A percentile compares a stretch with the other conserved stretches of the same genome.
phyloP scores from a whole-genome alignment of 2,329 filamentous ascomycete genomes.

The Penicillium sp. region DNA sequence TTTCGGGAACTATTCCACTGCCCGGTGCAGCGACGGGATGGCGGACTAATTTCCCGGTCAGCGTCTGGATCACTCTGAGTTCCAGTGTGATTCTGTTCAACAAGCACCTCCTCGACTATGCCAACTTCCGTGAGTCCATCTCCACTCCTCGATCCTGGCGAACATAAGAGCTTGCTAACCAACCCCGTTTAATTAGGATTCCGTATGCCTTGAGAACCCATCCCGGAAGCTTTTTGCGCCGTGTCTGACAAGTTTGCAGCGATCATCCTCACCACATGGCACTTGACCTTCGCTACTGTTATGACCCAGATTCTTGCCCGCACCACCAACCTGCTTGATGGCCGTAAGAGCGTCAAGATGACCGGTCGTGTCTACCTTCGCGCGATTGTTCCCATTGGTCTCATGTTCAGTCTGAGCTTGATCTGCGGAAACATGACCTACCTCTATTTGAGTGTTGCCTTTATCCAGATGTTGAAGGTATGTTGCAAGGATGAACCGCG shows the following conservation, averaged over 20 bases:
- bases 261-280: constrained; percentile 85
- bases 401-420: constrained; percentile 93
- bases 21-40: background rate
- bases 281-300: constrained; percentile 85
- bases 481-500: background rate
- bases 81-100: constrained; percentile 98
- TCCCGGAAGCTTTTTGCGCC: constrained; percentile 29
- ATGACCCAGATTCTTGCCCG: constrained; percentile 93
- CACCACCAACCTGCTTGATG: constrained; percentile 85
- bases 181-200: constrained; percentile 35
- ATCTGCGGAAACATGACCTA: constrained; percentile 97
- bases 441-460: constrained; percentile 89
- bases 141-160: constrained; percentile 23
- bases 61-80: constrained; percentile 87
- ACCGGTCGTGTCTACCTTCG: constrained; percentile 87
- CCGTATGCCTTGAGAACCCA: constrained; percentile 6
- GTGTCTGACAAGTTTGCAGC: constrained; percentile 36
- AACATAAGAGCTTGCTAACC: constrained; percentile 6
- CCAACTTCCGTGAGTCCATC: constrained; percentile 50
- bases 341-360: constrained; percentile 96
- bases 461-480: constrained; percentile 93
- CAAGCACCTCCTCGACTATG: constrained; percentile 90
- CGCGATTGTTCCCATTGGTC: constrained; percentile 88
- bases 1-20: background rate
- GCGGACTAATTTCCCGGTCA: constrained; percentile 42